Evolutionary conservation across 2,329 filamentous ascomycete genomes (phyloP), one percentile per base, ranked within the genome.

Genomic region (Cladobotryum protrusum): DNA sequence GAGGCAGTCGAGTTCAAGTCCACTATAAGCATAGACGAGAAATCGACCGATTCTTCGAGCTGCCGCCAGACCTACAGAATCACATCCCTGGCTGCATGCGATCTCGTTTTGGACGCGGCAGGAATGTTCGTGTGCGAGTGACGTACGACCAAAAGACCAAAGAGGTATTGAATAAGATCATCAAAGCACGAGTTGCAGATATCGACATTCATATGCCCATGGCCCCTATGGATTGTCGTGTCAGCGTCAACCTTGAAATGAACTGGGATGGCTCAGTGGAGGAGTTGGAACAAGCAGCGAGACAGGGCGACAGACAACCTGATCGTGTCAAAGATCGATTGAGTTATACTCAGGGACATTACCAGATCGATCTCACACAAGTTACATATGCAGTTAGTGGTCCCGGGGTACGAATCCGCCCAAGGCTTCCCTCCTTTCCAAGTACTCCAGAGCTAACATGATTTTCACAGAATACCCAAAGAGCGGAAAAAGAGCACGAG

Each of bases 241-340:
- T 99, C 58, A 95, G 89, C 60, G 83, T 99, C 62, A 97, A 96
- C 63, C 78, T 99, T 2, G 95, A 99, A 80, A 90, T 95, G 80
- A 79, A 85, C 48, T 95, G 85, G 73, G 78, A 89, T 3, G 89
- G 90, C 2, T 61, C 87, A 0, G 74, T 82, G 3, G 72, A 79
- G 36, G 78, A 81, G 52, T 65, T 83, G 13, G 74, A 79, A 58
- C 61, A 66, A 46, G 61, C 61, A 43, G 66, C 60, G 39, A 60
- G 56, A 47, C 68, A 58, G 56, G 67, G 49, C 57, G 74, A 62
- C 61, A 72, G 61, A 24, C 66, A 67, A 57, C 71, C 77, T 6
- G 84, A 89, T 60, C 82, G 91, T 6, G 83, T 82, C 59, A 99
- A 99, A 67, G 91, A 99, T 67, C 82, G 93, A 15, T 74, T 99